phyloP scores from a whole-genome alignment of 1,284 basidiomycete species.

The Boletus semigastroideus region DNA sequence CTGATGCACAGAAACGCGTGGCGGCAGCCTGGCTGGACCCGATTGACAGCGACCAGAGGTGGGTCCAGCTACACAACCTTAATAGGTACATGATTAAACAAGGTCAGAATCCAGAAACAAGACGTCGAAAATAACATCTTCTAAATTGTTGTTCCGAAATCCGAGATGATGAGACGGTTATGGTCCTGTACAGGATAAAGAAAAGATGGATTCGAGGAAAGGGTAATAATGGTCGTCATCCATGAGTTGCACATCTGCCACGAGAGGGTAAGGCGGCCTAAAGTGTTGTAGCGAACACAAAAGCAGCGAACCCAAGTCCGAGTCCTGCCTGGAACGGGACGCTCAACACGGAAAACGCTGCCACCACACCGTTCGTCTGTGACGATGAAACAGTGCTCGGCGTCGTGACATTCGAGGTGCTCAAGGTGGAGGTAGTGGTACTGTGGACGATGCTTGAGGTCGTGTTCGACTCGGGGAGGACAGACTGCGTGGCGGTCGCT shows the following conservation, averaged over 20 bases:
- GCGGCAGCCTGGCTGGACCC: slow-evolving; percentile 36
- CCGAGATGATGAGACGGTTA: not conserved
- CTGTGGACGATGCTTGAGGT: not conserved
- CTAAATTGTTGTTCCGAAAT: not conserved
- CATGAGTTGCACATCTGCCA: not conserved
- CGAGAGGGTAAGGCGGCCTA: slow-evolving; percentile 11
- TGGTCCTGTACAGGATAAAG: not conserved
- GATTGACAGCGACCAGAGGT: slow-evolving; percentile 48
- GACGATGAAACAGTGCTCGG: slow-evolving; percentile 1
- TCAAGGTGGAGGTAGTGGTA: slow-evolving; percentile 5
- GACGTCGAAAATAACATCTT: not conserved
- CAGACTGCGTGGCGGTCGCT: not conserved
- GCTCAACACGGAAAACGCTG: slow-evolving; percentile 2
- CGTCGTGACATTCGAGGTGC: slow-evolving; percentile 9
- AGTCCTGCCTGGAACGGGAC: slow-evolving; percentile 16
- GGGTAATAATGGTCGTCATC: too few species aligned
- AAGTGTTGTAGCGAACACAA: slow-evolving; percentile 17
- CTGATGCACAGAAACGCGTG: slow-evolving; percentile 13
- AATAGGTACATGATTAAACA: not conserved
- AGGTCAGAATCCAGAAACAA: not conserved
- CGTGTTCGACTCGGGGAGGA: not conserved
- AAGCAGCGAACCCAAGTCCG: slow-evolving; percentile 18
- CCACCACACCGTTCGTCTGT: slow-evolving; percentile 10
- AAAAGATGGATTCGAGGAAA: not conserved
- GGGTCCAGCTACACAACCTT: slow-evolving; percentile 41